These are phyloP conservation scores for Cystoderma amianthinum DNA, from an alignment of 768 basidiomycete genomes.

Conservation along the genomic window DNA sequence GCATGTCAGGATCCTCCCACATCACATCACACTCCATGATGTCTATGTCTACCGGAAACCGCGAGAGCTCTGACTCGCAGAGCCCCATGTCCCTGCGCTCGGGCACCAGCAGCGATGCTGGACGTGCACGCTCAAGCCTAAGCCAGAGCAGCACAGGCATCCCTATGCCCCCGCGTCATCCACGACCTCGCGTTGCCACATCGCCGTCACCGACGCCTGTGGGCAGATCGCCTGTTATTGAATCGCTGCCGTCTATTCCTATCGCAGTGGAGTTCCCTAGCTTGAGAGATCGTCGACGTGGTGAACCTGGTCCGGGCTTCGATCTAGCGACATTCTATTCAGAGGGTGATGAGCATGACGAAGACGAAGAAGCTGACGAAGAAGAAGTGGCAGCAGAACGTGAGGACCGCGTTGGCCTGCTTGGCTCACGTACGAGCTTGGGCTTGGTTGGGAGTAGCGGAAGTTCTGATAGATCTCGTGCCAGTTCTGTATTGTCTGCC, in stretches of 20 bases:
- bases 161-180: conserved; percentile 19
- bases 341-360: conserved; percentile 13
- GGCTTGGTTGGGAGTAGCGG: background rate
- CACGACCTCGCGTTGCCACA: conserved; percentile 7
- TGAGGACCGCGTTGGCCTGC: conserved; percentile 23
- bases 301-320: conserved; percentile 9
- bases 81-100: conserved; percentile 28
- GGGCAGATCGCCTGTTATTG: background rate
- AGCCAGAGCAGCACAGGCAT: conserved; percentile 18
- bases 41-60: conserved; percentile 59
- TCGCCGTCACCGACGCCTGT: background rate
- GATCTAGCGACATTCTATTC: conserved; percentile 14
- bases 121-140: conserved; percentile 23
- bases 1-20: conserved; percentile 36
- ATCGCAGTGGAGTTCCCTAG: conserved; percentile 21
- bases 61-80: conserved; percentile 55
- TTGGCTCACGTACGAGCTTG: conserved; percentile 10
- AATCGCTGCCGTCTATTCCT: background rate
- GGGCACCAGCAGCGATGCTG: background rate
- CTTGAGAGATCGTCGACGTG: conserved; percentile 15
- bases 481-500: background rate
- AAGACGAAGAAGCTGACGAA: conserved; percentile 8
- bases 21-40: conserved; percentile 11
- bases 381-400: conserved; percentile 6
- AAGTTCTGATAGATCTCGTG: background rate